These are phyloP conservation scores for Aspergillus pseudonomiae DNA, from an alignment of 2,329 filamentous ascomycete genomes.

Conservation along the genomic window DNA sequence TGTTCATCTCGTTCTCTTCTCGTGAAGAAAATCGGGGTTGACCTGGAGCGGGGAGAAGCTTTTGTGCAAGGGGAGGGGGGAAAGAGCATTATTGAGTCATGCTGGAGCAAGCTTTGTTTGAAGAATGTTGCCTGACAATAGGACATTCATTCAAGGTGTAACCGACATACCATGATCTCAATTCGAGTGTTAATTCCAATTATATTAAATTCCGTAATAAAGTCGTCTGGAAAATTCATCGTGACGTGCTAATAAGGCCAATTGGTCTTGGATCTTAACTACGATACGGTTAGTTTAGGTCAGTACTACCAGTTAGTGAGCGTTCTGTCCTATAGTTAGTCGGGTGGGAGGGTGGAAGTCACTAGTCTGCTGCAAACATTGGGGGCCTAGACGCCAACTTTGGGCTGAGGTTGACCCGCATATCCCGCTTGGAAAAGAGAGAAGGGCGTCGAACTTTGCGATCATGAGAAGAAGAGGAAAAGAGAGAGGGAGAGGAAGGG, in stretches of 20 bases:
- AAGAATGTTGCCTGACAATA: slow-evolving; percentile 5
- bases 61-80: neutral
- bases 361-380: slow-evolving; percentile 10
- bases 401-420: slow-evolving; percentile 14
- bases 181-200: neutral
- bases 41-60: neutral
- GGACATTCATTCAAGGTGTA: neutral
- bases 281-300: slow-evolving; percentile 3
- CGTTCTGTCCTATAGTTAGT: slow-evolving; percentile 3
- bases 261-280: slow-evolving; percentile 5
- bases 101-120: neutral
- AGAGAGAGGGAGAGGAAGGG: neutral
- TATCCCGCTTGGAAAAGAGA: neutral
- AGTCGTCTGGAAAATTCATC: slow-evolving; percentile 5
- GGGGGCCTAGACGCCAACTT: slow-evolving; percentile 11
- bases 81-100: neutral
- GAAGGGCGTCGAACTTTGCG: neutral
- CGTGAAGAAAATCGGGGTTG: neutral
- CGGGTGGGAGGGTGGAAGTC: neutral
- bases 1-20: neutral
- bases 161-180: neutral
- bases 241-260: slow-evolving; percentile 4
- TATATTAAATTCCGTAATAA: neutral
- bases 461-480: neutral
- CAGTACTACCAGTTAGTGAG: slow-evolving; percentile 3